A percentile compares a stretch with the other conserved stretches of the same genome.
Evolutionary conservation across 1,284 basidiomycete species (phyloP).

Genomic region (Cutaneotrichosporon curvatum): DNA sequence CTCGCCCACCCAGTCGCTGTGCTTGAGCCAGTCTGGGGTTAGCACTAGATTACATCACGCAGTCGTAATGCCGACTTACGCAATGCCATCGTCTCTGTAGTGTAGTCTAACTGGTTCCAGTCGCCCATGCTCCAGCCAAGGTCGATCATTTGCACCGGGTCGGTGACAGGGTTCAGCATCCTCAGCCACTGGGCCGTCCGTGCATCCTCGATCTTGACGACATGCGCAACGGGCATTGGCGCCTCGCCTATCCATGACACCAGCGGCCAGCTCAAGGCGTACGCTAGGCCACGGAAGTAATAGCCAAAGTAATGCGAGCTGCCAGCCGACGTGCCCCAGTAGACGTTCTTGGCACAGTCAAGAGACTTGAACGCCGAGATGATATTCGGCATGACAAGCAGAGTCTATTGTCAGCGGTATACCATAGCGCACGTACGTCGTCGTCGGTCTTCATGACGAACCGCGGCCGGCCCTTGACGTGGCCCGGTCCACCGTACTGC

Average conservation of each 20-base stretch:
- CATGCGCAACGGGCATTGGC: conserved; percentile 42
- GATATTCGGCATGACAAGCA: conserved; percentile 46
- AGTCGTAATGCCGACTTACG: conserved; percentile 31
- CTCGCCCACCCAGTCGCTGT: conserved; percentile 41
- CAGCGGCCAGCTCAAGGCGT: conserved; percentile 47
- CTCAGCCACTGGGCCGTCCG: conserved; percentile 46
- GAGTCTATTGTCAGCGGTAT: conserved; percentile 28
- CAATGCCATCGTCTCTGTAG: conserved; percentile 39
- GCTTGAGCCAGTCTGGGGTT: conserved; percentile 41
- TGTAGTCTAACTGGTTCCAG: conserved; percentile 45
- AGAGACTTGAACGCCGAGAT: conserved; percentile 41
- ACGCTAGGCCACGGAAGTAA: conserved; percentile 47
- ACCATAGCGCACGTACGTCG: conserved; percentile 33
- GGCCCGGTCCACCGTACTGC: conserved; percentile 34
- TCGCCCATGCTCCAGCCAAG: conserved; percentile 48
- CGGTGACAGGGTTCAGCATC: conserved; percentile 38
- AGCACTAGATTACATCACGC: neutral
- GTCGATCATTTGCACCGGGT: conserved; percentile 43
- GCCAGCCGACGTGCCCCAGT: conserved; percentile 47
- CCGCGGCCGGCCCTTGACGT: conserved; percentile 41
- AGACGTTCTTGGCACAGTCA: conserved; percentile 46
- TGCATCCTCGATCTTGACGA: conserved; percentile 45
- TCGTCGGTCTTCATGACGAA: conserved; percentile 48
- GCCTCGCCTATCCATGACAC: conserved; percentile 46
- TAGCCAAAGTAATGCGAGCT: conserved; percentile 39